Percentiles rank a stretch among this genome's conserved stretches.
These are phyloP conservation scores for Trematosphaeria pertusa DNA, from an alignment of 2,329 filamentous ascomycete genomes.

Conservation along the genomic window DNA sequence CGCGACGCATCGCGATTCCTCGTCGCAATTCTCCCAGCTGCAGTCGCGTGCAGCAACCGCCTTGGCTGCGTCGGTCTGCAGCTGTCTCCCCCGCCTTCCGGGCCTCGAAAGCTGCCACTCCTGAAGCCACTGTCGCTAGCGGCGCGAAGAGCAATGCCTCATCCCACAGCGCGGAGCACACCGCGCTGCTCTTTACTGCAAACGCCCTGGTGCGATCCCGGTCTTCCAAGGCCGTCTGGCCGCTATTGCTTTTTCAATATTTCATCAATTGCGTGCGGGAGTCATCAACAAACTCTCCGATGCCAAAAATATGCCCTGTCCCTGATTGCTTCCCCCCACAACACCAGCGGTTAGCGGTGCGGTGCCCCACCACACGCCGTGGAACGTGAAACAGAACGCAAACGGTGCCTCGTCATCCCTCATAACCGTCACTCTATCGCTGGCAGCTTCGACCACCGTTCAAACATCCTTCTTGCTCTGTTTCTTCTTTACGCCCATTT, in stretches of 20 bases:
- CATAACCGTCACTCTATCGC: no score
- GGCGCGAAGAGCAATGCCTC: background rate
- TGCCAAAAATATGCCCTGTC: no score
- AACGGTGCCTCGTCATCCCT: constrained; percentile 1
- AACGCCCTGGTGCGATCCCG: background rate
- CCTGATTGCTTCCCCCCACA: background rate
- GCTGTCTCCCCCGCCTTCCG: background rate
- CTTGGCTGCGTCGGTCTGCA: background rate
- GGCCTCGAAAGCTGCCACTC: background rate
- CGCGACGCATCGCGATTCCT: background rate
- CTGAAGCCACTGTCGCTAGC: background rate
- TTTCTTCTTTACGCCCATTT: background rate
- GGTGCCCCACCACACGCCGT: background rate
- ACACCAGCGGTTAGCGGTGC: background rate
- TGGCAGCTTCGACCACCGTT: no score
- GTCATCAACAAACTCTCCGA: no score
- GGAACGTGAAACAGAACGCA: constrained; percentile 2
- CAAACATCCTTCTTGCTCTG: background rate
- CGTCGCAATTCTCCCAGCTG: background rate
- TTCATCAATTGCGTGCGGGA: background rate
- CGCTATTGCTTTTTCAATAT: background rate
- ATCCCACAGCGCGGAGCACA: background rate
- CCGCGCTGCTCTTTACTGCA: background rate
- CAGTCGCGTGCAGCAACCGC: background rate
- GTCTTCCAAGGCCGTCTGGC: background rate